Percentiles rank a stretch among this genome's conserved stretches.
phyloP scores from a whole-genome alignment of 2,329 filamentous ascomycete genomes.

The Zymoseptoria ardabiliae region DNA sequence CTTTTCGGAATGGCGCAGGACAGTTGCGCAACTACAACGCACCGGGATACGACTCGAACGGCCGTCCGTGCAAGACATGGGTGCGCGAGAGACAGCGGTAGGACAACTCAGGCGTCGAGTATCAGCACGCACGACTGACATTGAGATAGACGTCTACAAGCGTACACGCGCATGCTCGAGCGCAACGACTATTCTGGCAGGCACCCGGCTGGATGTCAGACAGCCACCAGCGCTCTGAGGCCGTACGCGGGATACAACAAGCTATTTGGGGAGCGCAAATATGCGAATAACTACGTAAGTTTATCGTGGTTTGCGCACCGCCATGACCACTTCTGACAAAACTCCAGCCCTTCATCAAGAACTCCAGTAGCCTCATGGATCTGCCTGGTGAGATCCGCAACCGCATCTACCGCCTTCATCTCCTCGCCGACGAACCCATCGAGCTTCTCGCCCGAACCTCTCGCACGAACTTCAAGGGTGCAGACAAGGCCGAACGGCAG shows the following conservation, averaged over 20 bases:
- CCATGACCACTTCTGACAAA: background rate
- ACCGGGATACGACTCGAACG: background rate
- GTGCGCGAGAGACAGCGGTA: background rate
- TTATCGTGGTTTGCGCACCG: background rate
- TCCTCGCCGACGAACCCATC: background rate
- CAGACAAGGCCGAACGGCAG: background rate
- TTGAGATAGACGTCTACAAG: background rate
- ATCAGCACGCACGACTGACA: background rate
- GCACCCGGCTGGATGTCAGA: background rate
- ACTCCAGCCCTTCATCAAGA: background rate
- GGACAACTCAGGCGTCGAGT: background rate
- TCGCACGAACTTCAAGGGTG: background rate
- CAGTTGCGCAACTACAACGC: background rate
- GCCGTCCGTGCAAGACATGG: background rate
- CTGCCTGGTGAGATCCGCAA: slow-evolving; percentile 3
- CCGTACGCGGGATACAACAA: background rate
- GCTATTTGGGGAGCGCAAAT: slow-evolving; percentile 1
- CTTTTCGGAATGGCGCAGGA: background rate
- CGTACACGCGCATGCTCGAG: background rate
- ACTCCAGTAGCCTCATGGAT: background rate
- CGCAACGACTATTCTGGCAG: background rate
- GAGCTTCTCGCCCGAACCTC: background rate
- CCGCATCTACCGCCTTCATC: slow-evolving; percentile 2
- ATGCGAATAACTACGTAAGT: background rate
- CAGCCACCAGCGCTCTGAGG: background rate